Base-by-base conservation (phyloP, 73 alveolate species). In the Halteria grandinella region DNA sequence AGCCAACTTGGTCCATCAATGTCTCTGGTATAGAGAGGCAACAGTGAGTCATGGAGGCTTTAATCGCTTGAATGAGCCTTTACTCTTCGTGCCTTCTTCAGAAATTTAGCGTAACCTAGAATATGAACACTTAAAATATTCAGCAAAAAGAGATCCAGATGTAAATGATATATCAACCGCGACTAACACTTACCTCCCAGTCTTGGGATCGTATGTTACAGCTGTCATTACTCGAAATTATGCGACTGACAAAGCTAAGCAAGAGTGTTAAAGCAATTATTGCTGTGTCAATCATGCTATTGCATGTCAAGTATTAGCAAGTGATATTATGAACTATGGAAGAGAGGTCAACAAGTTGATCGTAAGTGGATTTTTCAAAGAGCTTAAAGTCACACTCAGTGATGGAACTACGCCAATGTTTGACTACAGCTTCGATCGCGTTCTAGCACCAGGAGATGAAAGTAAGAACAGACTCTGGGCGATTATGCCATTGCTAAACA, bases 281-380 rank as follows among this genome's bases (percentile, higher is more conserved):
- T 60, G 77, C 58, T 60, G 77, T 44, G 43, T 17, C 8, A 60
- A 55, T 36, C 77, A 60, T 60, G 77, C 77, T 3, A 59, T 60
- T 3, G 37, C 77, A 1, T 25, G 24, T 25, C 37, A 7, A 21
- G 17, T 60, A 7, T 20, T 60, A 23, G 43, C 37, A 40, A 12
- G 23, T 15, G 77, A 60, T 37, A 20, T 31, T 36, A 60, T 18
- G 43, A 60, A 60, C 27, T 40, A 40, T 55, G 18, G 59, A 20
- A 60, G 77, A 60, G 77, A 60, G 24, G 43, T 60, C 12, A 60
- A 60, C 28, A 60, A 60, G 27, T 31, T 60, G 4, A 21, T 21
- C 12, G 24, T 60, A 6, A 60, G 43, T 60, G 77, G 60, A 37
- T 60, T 60, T 45, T 60, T 60, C 41, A 34, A 60, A 24, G 77